phyloP scores from a whole-genome alignment of 129 eudicot genomes.

The Logfia minima region DNA sequence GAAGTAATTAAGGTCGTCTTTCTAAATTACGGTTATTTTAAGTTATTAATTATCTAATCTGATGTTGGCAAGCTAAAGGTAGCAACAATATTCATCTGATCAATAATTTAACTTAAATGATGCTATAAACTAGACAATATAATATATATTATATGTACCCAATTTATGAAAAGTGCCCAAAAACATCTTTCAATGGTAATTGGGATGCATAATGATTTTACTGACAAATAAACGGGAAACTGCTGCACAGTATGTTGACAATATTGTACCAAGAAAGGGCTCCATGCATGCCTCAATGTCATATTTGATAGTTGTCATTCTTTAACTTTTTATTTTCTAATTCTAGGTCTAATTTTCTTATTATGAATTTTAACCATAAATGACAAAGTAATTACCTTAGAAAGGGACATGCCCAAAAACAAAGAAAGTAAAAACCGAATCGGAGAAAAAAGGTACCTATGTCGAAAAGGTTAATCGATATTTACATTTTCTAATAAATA shows the following conservation, averaged over 20 bases:
- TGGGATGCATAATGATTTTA: conserved; percentile 27
- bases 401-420: neutral
- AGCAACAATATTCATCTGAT: too few relatives aligned
- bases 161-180: neutral
- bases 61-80: too few relatives aligned
- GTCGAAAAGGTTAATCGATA: neutral
- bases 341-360: neutral
- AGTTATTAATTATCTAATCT: too few relatives aligned
- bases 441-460: neutral
- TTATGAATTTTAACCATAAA: neutral
- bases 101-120: too few relatives aligned
- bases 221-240: conserved; percentile 13
- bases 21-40: too few relatives aligned
- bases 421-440: neutral
- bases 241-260: conserved; percentile 5
- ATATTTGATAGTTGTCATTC: neutral
- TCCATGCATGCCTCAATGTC: neutral
- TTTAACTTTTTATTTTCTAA: neutral
- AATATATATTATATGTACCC: too few relatives aligned
- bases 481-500: neutral
- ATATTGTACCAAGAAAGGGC: neutral
- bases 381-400: neutral
- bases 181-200: neutral
- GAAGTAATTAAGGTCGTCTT: too few relatives aligned
- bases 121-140: too few relatives aligned